Evolutionary conservation across 179 eudicot species (phyloP).

Genomic region (Beta macrorhiza): DNA sequence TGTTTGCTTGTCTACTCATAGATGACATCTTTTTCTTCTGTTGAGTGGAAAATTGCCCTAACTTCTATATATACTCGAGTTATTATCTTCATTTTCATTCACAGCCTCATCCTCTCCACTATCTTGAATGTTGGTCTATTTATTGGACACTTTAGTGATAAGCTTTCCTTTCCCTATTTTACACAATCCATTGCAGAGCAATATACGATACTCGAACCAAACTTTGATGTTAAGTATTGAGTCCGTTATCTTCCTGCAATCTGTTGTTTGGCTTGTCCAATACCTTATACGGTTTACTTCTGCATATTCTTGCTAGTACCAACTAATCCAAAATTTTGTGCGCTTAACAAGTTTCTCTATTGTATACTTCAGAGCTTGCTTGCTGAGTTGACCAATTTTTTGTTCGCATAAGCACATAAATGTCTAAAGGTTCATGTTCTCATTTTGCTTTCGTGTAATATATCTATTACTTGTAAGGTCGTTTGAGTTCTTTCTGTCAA

Average conservation of each 20-base stretch:
- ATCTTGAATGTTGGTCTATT: constrained; percentile 1
- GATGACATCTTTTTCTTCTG: constrained; percentile 1
- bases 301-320: neutral
- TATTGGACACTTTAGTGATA: neutral
- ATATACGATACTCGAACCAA: neutral
- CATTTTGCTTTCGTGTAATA: neutral
- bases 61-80: neutral
- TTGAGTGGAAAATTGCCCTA: neutral
- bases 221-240: neutral
- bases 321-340: neutral
- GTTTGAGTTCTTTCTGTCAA: neutral
- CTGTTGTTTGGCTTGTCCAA: neutral
- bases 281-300: neutral
- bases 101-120: neutral
- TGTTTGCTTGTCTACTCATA: neutral
- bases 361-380: constrained; percentile 9
- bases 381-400: neutral
- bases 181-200: neutral
- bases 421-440: constrained; percentile 6
- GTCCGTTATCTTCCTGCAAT: neutral
- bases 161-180: neutral
- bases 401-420: neutral
- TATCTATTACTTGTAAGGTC: neutral
- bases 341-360: neutral
- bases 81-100: neutral